These are phyloP conservation scores for Triticum timopheevii DNA, from an alignment of 176 grass and related monocot genomes.

Conservation along the genomic window DNA sequence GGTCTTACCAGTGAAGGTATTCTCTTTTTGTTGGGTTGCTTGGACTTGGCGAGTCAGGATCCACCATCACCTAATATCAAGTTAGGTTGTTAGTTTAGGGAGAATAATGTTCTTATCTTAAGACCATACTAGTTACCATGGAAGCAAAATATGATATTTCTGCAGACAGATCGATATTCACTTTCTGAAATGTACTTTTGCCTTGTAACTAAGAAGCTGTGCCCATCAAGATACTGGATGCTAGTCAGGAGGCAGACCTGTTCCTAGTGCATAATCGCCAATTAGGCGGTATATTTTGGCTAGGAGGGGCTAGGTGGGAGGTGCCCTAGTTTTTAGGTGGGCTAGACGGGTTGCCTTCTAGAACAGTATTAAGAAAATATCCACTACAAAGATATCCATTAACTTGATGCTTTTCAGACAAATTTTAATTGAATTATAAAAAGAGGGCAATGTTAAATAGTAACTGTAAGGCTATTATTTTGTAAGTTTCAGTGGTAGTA, in stretches of 20 bases:
- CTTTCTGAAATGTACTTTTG: constrained; percentile 26
- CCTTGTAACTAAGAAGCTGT: constrained; percentile 19
- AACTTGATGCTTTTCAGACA: background rate
- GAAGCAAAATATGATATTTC: constrained; percentile 6
- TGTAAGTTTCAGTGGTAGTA: background rate
- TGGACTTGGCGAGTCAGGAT: constrained; percentile 95
- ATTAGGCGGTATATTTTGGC: background rate
- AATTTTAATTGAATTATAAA: background rate
- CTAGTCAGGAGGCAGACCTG: background rate
- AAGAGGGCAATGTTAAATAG: background rate
- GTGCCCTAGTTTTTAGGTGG: background rate
- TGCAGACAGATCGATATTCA: background rate
- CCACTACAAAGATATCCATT: background rate
- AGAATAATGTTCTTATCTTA: constrained; percentile 22
- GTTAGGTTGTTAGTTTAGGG: constrained; percentile 38
- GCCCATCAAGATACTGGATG: background rate
- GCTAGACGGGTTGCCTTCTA: background rate
- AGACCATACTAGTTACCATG: background rate
- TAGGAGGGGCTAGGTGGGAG: constrained; percentile 1
- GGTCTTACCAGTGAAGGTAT: constrained; percentile 88
- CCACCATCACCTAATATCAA: constrained; percentile 85
- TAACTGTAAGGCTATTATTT: background rate
- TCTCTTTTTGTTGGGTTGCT: constrained; percentile 93
- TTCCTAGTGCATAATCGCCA: background rate
- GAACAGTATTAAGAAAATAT: background rate